Evolutionary conservation across 2,329 filamentous ascomycete species (phyloP).

Genomic region (Aspergillus phoenicis): DNA sequence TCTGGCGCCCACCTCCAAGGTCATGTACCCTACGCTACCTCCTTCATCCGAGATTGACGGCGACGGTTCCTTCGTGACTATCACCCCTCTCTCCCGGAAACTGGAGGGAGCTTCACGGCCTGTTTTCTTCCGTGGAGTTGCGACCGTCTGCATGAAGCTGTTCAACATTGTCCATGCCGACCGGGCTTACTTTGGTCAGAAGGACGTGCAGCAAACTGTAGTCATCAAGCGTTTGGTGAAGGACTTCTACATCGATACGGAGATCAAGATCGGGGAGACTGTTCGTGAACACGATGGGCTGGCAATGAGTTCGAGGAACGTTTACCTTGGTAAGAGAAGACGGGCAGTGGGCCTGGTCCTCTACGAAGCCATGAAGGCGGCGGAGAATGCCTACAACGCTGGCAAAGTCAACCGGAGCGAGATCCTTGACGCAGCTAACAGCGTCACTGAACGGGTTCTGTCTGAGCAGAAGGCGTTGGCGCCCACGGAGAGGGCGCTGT

Average conservation of each 20-base stretch:
- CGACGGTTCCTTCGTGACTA: constrained; percentile 84
- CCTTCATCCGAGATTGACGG: constrained; percentile 72
- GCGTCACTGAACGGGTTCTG: constrained; percentile 58
- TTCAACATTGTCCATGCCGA: constrained; percentile 82
- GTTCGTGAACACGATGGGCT: constrained; percentile 77
- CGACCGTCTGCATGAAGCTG: constrained; percentile 93
- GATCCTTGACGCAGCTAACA: constrained; percentile 72
- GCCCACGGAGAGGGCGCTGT: constrained; percentile 65
- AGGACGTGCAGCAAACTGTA: constrained; percentile 95
- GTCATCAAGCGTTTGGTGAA: constrained; percentile 83
- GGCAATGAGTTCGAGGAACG: constrained; percentile 89
- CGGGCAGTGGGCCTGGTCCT: constrained; percentile 73
- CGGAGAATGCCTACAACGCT: constrained; percentile 65
- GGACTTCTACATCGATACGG: constrained; percentile 79
- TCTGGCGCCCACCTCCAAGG: constrained; percentile 78
- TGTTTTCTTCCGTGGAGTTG: constrained; percentile 94
- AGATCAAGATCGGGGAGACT: constrained; percentile 75
- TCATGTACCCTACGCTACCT: constrained; percentile 86
- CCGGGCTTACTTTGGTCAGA: constrained; percentile 90
- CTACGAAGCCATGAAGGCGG: constrained; percentile 67
- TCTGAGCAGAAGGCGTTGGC: constrained; percentile 64
- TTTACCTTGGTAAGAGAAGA: constrained; percentile 80
- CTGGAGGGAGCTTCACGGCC: constrained; percentile 84
- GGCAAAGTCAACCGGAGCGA: constrained; percentile 60
- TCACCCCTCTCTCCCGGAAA: constrained; percentile 79